Evolutionary conservation across 2,329 filamentous ascomycete genomes (phyloP).

Genomic region (Hymenoscyphus infarciens): DNA sequence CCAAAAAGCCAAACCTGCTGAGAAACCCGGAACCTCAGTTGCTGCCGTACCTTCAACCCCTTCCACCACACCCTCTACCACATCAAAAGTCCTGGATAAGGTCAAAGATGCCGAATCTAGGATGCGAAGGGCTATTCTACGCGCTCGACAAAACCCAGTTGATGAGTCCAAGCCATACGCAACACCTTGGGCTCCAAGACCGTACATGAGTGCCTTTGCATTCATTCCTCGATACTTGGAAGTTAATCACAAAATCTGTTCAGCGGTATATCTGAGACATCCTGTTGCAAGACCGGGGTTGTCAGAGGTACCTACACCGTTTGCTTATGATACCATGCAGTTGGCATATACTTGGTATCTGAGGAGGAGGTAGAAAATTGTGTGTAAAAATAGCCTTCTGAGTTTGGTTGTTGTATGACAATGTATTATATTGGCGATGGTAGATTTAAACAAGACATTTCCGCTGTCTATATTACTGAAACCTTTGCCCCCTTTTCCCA

Average conservation of each 20-base stretch:
- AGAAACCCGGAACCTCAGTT: not conserved
- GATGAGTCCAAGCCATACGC: conserved; percentile 79
- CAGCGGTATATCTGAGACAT: conserved; percentile 91
- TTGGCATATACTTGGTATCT: conserved; percentile 94
- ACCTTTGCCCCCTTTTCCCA: not conserved
- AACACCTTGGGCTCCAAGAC: conserved; percentile 84
- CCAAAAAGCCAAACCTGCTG: not conserved
- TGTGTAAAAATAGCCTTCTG: conserved; percentile 8
- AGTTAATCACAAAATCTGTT: conserved; percentile 95
- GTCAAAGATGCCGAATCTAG: conserved; percentile 35
- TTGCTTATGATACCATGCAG: conserved; percentile 64
- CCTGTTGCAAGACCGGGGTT: conserved; percentile 80
- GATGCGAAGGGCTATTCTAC: conserved; percentile 14
- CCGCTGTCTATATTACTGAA: conserved; percentile 2
- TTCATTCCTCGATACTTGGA: conserved; percentile 95
- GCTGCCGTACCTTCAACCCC: not conserved
- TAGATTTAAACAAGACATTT: conserved; percentile 8
- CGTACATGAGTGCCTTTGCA: conserved; percentile 87
- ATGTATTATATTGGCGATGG: conserved; percentile 13
- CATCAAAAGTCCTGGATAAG: conserved; percentile 36
- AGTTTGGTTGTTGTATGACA: conserved; percentile 9
- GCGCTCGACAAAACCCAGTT: conserved; percentile 66
- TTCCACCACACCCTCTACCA: not conserved
- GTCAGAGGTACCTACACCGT: conserved; percentile 84
- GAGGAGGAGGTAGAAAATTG: conserved; percentile 35